A percentile compares a stretch with the other conserved stretches of the same genome.
Evolutionary conservation across 768 basidiomycete species (phyloP).

Genomic region (Cyclocybe aegerita): DNA sequence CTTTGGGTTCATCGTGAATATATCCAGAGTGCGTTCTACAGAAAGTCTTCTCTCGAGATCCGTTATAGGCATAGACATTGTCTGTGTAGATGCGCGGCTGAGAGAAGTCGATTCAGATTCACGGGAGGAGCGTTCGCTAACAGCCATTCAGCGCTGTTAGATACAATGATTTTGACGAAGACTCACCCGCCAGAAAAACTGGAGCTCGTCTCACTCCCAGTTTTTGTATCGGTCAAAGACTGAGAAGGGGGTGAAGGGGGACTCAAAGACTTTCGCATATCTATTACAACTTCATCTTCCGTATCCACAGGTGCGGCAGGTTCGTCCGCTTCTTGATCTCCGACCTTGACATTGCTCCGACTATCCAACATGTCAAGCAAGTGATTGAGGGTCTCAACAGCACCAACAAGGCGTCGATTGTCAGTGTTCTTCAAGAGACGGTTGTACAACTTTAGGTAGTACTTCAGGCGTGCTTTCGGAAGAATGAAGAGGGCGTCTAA

Average conservation of each 20-base stretch:
- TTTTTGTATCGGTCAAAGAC: slow-evolving; percentile 24
- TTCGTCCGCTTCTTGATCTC: slow-evolving; percentile 18
- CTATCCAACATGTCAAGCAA: slow-evolving; percentile 69
- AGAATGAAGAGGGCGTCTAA: slow-evolving; percentile 87
- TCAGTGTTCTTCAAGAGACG: slow-evolving; percentile 89
- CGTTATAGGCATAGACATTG: slow-evolving; percentile 55
- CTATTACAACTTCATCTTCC: slow-evolving; percentile 59
- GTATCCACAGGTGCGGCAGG: slow-evolving; percentile 28
- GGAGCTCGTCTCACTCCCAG: slow-evolving; percentile 51
- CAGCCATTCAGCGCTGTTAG: slow-evolving; percentile 2
- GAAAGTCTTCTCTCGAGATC: slow-evolving; percentile 83
- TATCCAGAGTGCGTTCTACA: slow-evolving; percentile 79
- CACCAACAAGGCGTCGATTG: slow-evolving; percentile 75
- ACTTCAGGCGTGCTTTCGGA: slow-evolving; percentile 80
- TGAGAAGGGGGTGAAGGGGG: slow-evolving; percentile 19
- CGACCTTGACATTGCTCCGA: slow-evolving; percentile 55
- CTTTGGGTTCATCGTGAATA: slow-evolving; percentile 95
- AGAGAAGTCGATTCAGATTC: slow-evolving; percentile 58
- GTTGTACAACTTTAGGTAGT: slow-evolving; percentile 90
- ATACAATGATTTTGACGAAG: neutral
- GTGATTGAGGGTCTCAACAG: slow-evolving; percentile 76
- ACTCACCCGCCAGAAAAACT: slow-evolving; percentile 59
- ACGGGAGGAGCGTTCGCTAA: slow-evolving; percentile 58
- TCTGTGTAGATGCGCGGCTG: slow-evolving; percentile 50
- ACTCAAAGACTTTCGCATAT: slow-evolving; percentile 40